These are phyloP conservation scores for Blumeriella jaapii DNA, from an alignment of 2,329 filamentous ascomycete genomes.

Conservation along the genomic window DNA sequence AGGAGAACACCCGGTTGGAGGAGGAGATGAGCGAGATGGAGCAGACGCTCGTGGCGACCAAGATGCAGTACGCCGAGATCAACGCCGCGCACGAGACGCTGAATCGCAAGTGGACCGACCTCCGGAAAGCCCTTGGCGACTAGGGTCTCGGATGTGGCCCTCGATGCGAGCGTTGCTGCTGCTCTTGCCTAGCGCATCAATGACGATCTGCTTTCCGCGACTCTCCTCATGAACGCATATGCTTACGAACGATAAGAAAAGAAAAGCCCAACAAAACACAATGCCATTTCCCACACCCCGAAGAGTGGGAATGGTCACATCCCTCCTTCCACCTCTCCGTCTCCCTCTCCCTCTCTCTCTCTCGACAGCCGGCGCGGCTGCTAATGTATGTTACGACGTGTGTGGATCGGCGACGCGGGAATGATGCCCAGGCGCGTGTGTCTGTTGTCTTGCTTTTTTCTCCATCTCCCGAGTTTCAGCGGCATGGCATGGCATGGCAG, in stretches of 20 bases:
- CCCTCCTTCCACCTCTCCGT: constrained; percentile 9
- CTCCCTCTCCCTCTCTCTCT: constrained; percentile 15
- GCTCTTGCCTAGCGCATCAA: constrained; percentile 1
- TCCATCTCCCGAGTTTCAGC: no score
- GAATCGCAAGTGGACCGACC: constrained; percentile 65
- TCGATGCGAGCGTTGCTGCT: neutral
- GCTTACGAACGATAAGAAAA: no score
- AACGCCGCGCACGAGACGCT: constrained; percentile 61
- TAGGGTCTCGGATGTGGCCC: constrained; percentile 2
- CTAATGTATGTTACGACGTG: constrained; percentile 18
- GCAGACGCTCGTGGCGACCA: constrained; percentile 81
- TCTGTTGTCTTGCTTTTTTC: no score
- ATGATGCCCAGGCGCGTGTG: no score
- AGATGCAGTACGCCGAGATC: constrained; percentile 89
- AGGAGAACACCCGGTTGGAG: constrained; percentile 80
- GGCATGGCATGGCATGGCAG: no score
- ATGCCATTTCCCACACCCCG: no score
- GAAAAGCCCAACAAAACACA: no score
- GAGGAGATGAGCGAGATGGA: constrained; percentile 88
- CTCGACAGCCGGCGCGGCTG: constrained; percentile 1
- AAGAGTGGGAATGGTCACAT: no score
- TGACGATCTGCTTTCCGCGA: constrained; percentile 1
- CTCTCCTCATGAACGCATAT: no score
- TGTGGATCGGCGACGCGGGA: no score
- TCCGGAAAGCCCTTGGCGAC: constrained; percentile 43